These are phyloP conservation scores for Raffaelea ambrosiae DNA, from an alignment of 2,329 filamentous ascomycete genomes.

Conservation along the genomic window DNA sequence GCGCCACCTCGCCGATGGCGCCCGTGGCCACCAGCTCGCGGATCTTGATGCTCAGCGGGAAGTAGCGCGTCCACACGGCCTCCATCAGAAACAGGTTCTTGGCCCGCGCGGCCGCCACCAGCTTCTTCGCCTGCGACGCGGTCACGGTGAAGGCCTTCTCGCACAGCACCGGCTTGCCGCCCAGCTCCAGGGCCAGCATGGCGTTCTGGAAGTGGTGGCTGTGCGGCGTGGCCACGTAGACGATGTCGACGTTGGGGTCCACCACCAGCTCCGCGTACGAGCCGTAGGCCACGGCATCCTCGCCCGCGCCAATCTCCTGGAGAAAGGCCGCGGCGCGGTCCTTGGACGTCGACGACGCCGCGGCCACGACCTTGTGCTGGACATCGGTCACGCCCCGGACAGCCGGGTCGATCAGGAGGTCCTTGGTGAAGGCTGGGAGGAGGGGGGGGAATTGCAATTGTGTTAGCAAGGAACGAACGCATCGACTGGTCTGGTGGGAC, in stretches of 20 bases:
- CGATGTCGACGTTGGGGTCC: conserved; percentile 70
- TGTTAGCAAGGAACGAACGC: no score
- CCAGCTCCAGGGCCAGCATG: conserved; percentile 69
- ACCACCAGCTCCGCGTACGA: conserved; percentile 75
- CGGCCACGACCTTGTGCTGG: conserved; percentile 68
- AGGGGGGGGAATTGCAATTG: no score
- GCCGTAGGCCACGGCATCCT: conserved; percentile 60
- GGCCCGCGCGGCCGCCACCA: conserved; percentile 61
- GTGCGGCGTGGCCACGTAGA: conserved; percentile 87
- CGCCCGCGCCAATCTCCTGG: conserved; percentile 58
- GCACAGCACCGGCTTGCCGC: conserved; percentile 78
- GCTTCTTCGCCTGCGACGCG: conserved; percentile 63
- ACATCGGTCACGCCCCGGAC: conserved; percentile 63
- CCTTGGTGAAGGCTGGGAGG: conserved; percentile 61
- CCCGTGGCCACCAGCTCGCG: conserved; percentile 53
- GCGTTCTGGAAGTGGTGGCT: conserved; percentile 90
- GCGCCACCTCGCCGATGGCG: conserved; percentile 52
- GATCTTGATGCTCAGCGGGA: conserved; percentile 71
- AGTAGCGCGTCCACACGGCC: conserved; percentile 84
- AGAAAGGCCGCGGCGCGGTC: conserved; percentile 66
- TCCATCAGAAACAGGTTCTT: conserved; percentile 77
- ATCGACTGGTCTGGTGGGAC: no score
- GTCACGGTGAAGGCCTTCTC: conserved; percentile 88
- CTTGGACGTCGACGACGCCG: conserved; percentile 67
- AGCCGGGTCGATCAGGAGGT: conserved; percentile 66